phyloP scores from a whole-genome alignment of 257 asterid species.

The Avicennia marina region DNA sequence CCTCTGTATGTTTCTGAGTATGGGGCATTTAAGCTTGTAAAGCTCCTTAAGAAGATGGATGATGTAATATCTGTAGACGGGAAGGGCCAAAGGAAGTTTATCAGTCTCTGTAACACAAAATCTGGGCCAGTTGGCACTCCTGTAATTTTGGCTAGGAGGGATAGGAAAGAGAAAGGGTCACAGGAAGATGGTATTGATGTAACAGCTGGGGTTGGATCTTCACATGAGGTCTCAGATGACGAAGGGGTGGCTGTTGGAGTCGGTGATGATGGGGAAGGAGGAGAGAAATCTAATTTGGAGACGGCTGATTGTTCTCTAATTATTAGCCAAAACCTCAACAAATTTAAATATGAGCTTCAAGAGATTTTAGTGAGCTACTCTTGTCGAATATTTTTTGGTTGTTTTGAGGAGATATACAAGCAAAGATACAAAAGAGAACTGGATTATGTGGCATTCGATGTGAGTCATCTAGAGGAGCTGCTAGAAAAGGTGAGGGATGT shows the following conservation, averaged over 20 bases:
- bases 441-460: constrained; percentile 63
- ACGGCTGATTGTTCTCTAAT: not conserved
- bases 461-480: constrained; percentile 63
- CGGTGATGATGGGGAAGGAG: constrained; percentile 13
- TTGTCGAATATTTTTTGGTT: constrained; percentile 54
- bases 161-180: constrained; percentile 42
- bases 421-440: constrained; percentile 75
- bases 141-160: constrained; percentile 38
- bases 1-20: constrained; percentile 78
- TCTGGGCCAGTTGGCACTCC: constrained; percentile 30
- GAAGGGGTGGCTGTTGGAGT: constrained; percentile 42
- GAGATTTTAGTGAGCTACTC: constrained; percentile 89
- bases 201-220: constrained; percentile 38
- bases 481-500: constrained; percentile 73
- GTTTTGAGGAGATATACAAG: constrained; percentile 65
- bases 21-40: constrained; percentile 63
- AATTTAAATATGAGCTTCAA: constrained; percentile 76
- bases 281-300: constrained; percentile 10
- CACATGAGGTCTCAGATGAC: constrained; percentile 67
- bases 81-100: constrained; percentile 50
- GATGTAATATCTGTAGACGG: constrained; percentile 56
- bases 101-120: constrained; percentile 40
- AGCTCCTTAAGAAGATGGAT: constrained; percentile 72
- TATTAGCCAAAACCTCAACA: constrained; percentile 32
- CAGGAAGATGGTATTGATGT: constrained; percentile 35